A percentile compares a stretch with the other conserved stretches of the same genome.
phyloP scores from a whole-genome alignment of 768 basidiomycete species.

The Filobasidium wieringae region DNA sequence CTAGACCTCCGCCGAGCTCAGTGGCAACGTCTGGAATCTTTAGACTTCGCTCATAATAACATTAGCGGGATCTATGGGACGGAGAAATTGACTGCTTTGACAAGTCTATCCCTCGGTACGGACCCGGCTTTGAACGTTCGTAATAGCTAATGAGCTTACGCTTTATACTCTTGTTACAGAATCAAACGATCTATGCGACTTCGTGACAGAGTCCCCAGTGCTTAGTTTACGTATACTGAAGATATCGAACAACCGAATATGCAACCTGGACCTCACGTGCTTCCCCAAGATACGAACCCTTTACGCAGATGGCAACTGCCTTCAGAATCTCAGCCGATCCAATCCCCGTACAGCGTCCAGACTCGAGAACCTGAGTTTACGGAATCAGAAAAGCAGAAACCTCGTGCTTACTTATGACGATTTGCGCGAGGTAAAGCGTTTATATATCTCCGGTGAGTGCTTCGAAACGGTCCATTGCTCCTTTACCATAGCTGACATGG shows the following conservation, averaged over 20 bases:
- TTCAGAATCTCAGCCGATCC: slow-evolving; percentile 25
- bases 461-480: slow-evolving; percentile 49
- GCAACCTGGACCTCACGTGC: slow-evolving; percentile 49
- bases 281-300: slow-evolving; percentile 71
- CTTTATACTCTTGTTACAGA: slow-evolving; percentile 43
- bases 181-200: slow-evolving; percentile 52
- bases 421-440: slow-evolving; percentile 78
- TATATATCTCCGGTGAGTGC: slow-evolving; percentile 82
- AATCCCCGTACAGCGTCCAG: slow-evolving; percentile 47
- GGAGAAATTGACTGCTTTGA: slow-evolving; percentile 43
- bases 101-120: slow-evolving; percentile 74
- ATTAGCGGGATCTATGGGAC: slow-evolving; percentile 53
- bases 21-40: slow-evolving; percentile 63
- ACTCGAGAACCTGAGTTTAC: slow-evolving; percentile 79
- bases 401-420: slow-evolving; percentile 41
- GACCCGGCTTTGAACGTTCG: slow-evolving; percentile 17
- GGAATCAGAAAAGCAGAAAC: slow-evolving; percentile 53
- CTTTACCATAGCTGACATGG: slow-evolving; percentile 28
- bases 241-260: slow-evolving; percentile 67
- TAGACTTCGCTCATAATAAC: slow-evolving; percentile 69
- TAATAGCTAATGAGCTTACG: neutral
- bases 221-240: slow-evolving; percentile 69
- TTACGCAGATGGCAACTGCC: slow-evolving; percentile 74
- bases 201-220: slow-evolving; percentile 45
- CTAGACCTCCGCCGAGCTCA: slow-evolving; percentile 53